Base-by-base conservation (phyloP, 192 early-diverging fungal species). In the Mortierella claussenii region DNA sequence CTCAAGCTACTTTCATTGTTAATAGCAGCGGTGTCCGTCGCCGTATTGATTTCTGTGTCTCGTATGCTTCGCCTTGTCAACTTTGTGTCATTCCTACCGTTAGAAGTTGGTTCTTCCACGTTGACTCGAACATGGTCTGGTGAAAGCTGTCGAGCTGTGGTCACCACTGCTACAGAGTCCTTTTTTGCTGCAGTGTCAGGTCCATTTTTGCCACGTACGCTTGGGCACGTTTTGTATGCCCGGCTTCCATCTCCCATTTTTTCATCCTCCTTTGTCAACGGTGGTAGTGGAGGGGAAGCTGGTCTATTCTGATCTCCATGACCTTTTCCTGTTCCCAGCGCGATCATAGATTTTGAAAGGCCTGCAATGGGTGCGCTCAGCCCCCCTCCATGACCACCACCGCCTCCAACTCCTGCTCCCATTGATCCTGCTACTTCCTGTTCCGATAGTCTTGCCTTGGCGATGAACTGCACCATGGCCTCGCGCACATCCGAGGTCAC, bases 401-500 rank as follows among this genome's bases (percentile, higher is more conserved):
- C 46, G 13, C 37, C 37, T 48, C 6, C 46, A n/a, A 8, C 6
- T 21, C 46, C 51, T 53, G 28, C 51, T 32, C 11, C 27, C 33
- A 13, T 8, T 51, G 46, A 42, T 44, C 6, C 23, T 13, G 26
- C 42, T 4, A 37, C 18, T 3, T 27, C 26, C 2, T 20, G 0
- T 30, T 33, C 63, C 34, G 32, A 8, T 27, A 12, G 3, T 0
- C 27, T 31, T 40, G 21, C 42, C 6, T 40, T 60, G 10, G 65
- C 30, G 26, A 76, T 57, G 30, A 67, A 66, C 53, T 76, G 64
- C 13, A 76, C 73, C 73, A 76, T 57, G 9, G 73, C 73, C 30
- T 76, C 73, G 9, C 73, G 63, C 1, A 76, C 53, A 42, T 76
- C 73, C 1, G 61, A 65, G 13, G 73, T 67, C 13, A 65, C 55